phyloP scores from a whole-genome alignment of 2,329 filamentous ascomycete genomes.

The Botryotinia convoluta region DNA sequence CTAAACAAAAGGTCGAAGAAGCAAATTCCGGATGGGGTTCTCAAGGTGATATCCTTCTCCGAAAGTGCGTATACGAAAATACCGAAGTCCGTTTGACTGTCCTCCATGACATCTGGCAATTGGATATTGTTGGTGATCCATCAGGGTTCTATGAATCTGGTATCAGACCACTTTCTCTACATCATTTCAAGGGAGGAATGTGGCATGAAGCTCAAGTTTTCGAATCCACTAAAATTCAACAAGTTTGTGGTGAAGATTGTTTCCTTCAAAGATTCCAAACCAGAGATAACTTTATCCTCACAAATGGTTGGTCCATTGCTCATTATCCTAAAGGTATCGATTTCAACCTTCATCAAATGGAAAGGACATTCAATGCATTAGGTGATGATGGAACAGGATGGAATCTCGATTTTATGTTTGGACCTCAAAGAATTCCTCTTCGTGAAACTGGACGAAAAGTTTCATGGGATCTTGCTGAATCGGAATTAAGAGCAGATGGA shows the following conservation, averaged over 20 bases:
- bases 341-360: conserved; percentile 37
- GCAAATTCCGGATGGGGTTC: conserved; percentile 58
- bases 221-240: conserved; percentile 33
- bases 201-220: conserved; percentile 46
- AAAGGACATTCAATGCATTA: conserved; percentile 33
- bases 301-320: conserved; percentile 36
- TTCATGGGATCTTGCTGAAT: conserved; percentile 54
- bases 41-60: conserved; percentile 37
- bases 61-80: conserved; percentile 38
- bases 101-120: conserved; percentile 35
- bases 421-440: conserved; percentile 48
- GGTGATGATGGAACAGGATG: conserved; percentile 35
- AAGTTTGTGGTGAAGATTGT: conserved; percentile 38
- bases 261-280: conserved; percentile 37
- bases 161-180: conserved; percentile 32
- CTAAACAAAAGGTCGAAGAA: conserved; percentile 51
- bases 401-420: conserved; percentile 49
- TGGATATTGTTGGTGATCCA: conserved; percentile 36
- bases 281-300: conserved; percentile 36
- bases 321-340: conserved; percentile 36
- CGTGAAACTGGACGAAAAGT: conserved; percentile 51
- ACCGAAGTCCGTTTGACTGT: conserved; percentile 36
- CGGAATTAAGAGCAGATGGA: conserved; percentile 47
- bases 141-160: conserved; percentile 38
- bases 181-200: conserved; percentile 46